Evolutionary conservation across 1,284 basidiomycete genomes (phyloP), one percentile per base, ranked within the genome.

Genomic region (Gymnopus androsaceus): DNA sequence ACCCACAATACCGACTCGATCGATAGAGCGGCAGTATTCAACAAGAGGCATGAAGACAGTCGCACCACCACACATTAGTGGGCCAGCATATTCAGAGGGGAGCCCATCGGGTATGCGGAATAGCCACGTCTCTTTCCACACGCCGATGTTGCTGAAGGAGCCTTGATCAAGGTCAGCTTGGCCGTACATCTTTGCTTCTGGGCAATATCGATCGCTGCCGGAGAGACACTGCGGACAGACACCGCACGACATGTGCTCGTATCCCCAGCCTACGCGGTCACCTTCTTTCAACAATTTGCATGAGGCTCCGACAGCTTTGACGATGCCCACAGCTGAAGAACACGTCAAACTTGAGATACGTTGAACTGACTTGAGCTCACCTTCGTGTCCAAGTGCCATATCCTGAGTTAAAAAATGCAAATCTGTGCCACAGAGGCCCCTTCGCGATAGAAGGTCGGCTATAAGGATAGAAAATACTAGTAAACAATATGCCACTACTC

Each of bases 351-450:
- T 36, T 23, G 17, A 14, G 4, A 23, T 15, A 14, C 17, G 8
- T 27, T 25, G 40, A 21, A 12, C 28, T n/a, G 31, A 27, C 11
- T 11, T 27, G 21, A 45, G 12, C 14, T 37, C 70, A 60, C 85
- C 84, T 68, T 86, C 84, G 68, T 87, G 85, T 28, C 76, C 75
- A 37, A 66, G 57, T 15, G 56, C 72, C 58, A 74, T 73, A 40
- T 69, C 66, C 34, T 50, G 34, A 11, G 31, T 14, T 57, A 63
- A 65, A 61, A 61, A 68, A 48, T 73, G 74, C 30, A 80, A 69
- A 64, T 85, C 83, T 4, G 79, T 80, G 53, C 76, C 79, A 53
- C 81, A 83, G 6, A 75, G 31, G 3, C 75, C 76, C 8, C 71
- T 53, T 15, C 37, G 51, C 19, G n/a, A n/a, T n/a, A n/a, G n/a